Evolutionary conservation across 139 green algal species (phyloP).

Genomic region (Tetraselmis chui): DNA sequence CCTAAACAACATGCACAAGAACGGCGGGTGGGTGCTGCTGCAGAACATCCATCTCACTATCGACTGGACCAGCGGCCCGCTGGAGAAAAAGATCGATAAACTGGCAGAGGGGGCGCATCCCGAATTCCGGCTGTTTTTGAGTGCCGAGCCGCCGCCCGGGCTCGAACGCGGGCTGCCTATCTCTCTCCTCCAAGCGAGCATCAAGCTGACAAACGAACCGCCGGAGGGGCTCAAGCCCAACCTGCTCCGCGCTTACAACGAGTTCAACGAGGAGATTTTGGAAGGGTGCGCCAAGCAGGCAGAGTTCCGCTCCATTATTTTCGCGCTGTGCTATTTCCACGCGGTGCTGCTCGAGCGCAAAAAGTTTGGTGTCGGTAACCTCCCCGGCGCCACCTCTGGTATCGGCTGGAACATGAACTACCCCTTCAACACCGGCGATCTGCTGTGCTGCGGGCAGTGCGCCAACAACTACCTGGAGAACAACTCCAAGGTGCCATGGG

Average conservation of each 20-base stretch:
- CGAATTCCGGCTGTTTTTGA: constrained; percentile 88
- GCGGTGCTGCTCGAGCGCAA: constrained; percentile 83
- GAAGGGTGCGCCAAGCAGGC: constrained; percentile 77
- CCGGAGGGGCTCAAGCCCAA: constrained; percentile 77
- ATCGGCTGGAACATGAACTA: constrained; percentile 97
- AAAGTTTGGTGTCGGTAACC: constrained; percentile 90
- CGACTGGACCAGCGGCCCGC: constrained; percentile 73
- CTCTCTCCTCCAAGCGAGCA: constrained; percentile 78
- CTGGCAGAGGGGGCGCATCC: constrained; percentile 71
- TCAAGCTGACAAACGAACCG: constrained; percentile 92
- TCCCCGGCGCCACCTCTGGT: constrained; percentile 48
- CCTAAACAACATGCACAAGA: constrained; percentile 69
- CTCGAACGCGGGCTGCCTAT: constrained; percentile 79
- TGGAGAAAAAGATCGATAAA: constrained; percentile 81
- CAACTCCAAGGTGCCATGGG: constrained; percentile 60
- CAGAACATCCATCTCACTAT: constrained; percentile 77
- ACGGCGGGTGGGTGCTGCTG: constrained; percentile 91
- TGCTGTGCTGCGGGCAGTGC: constrained; percentile 77
- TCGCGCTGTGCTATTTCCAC: constrained; percentile 90
- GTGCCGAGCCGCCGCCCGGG: constrained; percentile 74
- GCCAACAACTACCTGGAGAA: constrained; percentile 86
- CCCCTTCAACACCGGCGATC: constrained; percentile 87
- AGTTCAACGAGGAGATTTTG: constrained; percentile 81
- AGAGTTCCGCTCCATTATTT: constrained; percentile 79
- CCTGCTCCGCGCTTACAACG: constrained; percentile 66